A percentile compares a stretch with the other conserved stretches of the same genome.
Conservation (phyloP, 441 rosid species). For the Francoa sonchifolia region DNA sequence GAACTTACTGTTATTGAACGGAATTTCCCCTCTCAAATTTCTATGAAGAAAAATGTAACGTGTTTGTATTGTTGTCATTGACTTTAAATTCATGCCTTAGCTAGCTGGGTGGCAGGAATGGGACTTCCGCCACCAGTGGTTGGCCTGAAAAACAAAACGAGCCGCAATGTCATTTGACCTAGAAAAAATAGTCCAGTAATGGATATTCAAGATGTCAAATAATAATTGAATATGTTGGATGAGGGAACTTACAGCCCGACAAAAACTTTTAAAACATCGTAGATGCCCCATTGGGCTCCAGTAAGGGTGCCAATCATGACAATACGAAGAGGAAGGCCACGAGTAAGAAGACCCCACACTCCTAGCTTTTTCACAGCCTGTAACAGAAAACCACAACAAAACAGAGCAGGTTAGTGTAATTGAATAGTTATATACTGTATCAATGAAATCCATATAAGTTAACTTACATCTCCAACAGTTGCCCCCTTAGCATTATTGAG, state of each 20-base stretch:
- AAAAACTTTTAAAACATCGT: slow-evolving; percentile 94
- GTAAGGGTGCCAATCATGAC: slow-evolving; percentile 99
- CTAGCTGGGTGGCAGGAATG: slow-evolving; percentile 23
- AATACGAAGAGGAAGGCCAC: slow-evolving; percentile 97
- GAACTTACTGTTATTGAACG: slow-evolving; percentile 5
- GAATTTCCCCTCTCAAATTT: slow-evolving; percentile 1
- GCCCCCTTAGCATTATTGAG: slow-evolving; percentile 94
- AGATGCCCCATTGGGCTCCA: slow-evolving; percentile 96
- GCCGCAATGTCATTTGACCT: slow-evolving; percentile 3
- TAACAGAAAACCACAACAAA: slow-evolving; percentile 7
- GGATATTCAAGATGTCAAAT: not conserved
- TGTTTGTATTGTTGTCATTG: slow-evolving; percentile 1
- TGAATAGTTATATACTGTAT: not conserved
- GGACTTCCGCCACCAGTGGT: slow-evolving; percentile 45
- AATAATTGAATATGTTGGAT: not conserved
- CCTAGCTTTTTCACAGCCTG: slow-evolving; percentile 99
- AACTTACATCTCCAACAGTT: slow-evolving; percentile 65
- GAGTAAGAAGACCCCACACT: slow-evolving; percentile 76
- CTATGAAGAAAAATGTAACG: not conserved
- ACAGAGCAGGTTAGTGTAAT: not conserved
- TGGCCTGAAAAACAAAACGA: slow-evolving; percentile 36
- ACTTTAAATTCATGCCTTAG: slow-evolving; percentile 12
- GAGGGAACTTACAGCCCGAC: slow-evolving; percentile 69
- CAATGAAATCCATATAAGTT: not conserved
- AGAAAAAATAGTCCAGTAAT: not conserved